Percentiles rank a stretch among this genome's conserved stretches.
Conservation (phyloP, 2,329 filamentous ascomycete genomes). For the Periconia macrospinosa region DNA sequence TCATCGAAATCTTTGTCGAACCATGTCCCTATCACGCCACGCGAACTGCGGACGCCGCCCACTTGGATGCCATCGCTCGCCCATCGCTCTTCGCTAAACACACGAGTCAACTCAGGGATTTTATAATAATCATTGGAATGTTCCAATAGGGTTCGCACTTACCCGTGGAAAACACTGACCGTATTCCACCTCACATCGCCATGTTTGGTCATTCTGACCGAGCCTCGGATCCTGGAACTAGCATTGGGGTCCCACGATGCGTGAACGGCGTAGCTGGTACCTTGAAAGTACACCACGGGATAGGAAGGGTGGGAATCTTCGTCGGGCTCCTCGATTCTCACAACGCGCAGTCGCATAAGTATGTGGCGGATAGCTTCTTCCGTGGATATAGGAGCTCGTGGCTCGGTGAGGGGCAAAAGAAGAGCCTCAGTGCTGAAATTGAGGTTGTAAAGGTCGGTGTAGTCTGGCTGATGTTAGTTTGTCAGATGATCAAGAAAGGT, state of each 20-base stretch:
- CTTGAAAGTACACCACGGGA: conserved; percentile 70
- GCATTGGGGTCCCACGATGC: conserved; percentile 69
- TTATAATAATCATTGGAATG: neutral
- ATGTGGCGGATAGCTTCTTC: conserved; percentile 73
- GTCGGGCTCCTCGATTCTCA: conserved; percentile 60
- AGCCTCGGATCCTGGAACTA: conserved; percentile 67
- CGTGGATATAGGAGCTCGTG: conserved; percentile 58
- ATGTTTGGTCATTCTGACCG: conserved; percentile 66
- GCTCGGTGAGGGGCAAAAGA: conserved; percentile 38
- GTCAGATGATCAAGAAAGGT: neutral
- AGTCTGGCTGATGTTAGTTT: conserved; percentile 51
- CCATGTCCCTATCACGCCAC: conserved; percentile 75
- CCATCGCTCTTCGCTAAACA: conserved; percentile 69
- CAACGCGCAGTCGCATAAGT: conserved; percentile 66
- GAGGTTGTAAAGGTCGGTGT: conserved; percentile 71
- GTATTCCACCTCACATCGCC: conserved; percentile 77
- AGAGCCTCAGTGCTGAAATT: conserved; percentile 61
- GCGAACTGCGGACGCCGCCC: conserved; percentile 65
- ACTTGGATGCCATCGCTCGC: conserved; percentile 76
- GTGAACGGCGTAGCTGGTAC: conserved; percentile 64
- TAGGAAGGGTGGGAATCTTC: conserved; percentile 57
- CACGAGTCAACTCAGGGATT: conserved; percentile 15
- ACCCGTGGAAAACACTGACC: conserved; percentile 62
- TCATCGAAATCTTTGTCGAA: conserved; percentile 73
- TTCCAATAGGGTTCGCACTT: conserved; percentile 15